Conservation (phyloP, 2,329 filamentous ascomycete species). For the Pyrenophora teres region DNA sequence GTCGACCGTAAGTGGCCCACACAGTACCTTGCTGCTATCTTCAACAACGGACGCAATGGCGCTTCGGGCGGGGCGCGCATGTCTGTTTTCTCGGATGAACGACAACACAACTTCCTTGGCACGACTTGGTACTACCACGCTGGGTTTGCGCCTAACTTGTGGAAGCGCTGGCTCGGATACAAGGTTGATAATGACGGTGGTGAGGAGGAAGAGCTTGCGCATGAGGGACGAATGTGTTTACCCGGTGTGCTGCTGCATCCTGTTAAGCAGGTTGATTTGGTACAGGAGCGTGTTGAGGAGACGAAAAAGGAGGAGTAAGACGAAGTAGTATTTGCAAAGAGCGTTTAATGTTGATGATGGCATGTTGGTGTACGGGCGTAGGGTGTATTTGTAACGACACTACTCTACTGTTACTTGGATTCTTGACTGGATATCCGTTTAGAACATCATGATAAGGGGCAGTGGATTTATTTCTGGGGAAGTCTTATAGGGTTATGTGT, state of each 20-base stretch:
- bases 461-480: background rate
- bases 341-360: too few relatives aligned
- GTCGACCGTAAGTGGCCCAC: conserved; percentile 62
- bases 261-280: conserved; percentile 56
- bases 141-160: conserved; percentile 58
- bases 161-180: conserved; percentile 61
- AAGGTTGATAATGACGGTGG: conserved; percentile 58
- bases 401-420: too few relatives aligned
- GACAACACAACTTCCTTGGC: conserved; percentile 59
- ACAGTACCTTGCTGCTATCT: conserved; percentile 58
- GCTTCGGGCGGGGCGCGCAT: conserved; percentile 56
- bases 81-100: conserved; percentile 56
- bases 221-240: conserved; percentile 57
- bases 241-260: conserved; percentile 56
- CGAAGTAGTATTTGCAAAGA: too few relatives aligned
- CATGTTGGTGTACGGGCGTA: too few relatives aligned
- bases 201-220: conserved; percentile 49
- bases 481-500: too few relatives aligned
- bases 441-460: too few relatives aligned
- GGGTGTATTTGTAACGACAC: too few relatives aligned
- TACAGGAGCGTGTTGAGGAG: conserved; percentile 44
- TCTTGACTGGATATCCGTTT: too few relatives aligned
- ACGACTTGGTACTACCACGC: conserved; percentile 61
- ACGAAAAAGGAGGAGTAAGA: background rate
- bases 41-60: conserved; percentile 61